Evolutionary conservation across 495 filamentous ascomycete genomes (phyloP), one percentile per base, ranked within the genome.

Genomic region (Tirmania nivea): DNA sequence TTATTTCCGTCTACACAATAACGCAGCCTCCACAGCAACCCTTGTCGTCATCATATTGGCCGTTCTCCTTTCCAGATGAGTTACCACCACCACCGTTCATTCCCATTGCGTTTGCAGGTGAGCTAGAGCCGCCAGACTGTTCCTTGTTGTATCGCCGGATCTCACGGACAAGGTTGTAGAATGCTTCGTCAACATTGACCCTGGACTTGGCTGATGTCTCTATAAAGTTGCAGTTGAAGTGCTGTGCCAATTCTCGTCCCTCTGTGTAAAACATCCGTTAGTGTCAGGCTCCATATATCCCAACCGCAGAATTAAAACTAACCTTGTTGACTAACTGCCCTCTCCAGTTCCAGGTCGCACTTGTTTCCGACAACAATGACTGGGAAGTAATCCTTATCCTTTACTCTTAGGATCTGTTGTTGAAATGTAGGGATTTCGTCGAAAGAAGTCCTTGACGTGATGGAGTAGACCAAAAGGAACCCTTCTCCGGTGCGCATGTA

Each of bases 301-400:
- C 47, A 47, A 48, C 21, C 21, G 52, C 54, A 58, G 39, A 39
- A 39, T 47, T n/a, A n/a, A 37, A 53, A 71, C 77, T 52, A 75
- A 95, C 90, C 89, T 78, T 90, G 79, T 68, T 82, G 80, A 51
- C 84, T 79, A 55, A 97, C 90, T 58, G 85, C 81, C 56, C 90
- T 75, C 69, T 97, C 90, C 60, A 72, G 72, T 58, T 95, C 90
- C 65, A 97, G 71, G 81, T 97, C 90, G 67, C 88, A 94, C 75
- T 97, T 97, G 75, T 97, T 97, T 56, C 84, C 90, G n/a, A 96
- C 92, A 9, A 97, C 86, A 54, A 96, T 94, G 70, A 97, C 94
- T 58, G 90, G 90, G 72, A 97, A 96, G 66, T 92, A 90, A 65
- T 97, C 90, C 76, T 89, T 95, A 72, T 96, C 90, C 74, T 97